Percentiles rank a stretch among this genome's conserved stretches.
Evolutionary conservation across 2,329 filamentous ascomycete species (phyloP).

Genomic region (Cadophora sp.): DNA sequence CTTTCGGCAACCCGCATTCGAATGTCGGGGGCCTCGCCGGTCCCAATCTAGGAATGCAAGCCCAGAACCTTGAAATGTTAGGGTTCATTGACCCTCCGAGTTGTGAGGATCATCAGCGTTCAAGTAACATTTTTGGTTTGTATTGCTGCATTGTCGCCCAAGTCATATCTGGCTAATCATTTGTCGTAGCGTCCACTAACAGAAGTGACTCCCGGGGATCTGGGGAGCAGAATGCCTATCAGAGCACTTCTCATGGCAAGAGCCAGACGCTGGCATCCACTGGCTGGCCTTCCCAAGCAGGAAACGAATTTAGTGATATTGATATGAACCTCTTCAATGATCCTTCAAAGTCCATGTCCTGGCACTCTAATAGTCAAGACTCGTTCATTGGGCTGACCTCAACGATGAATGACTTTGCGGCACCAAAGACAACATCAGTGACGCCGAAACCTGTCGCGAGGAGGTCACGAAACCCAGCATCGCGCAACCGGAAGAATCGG

Average conservation of each 20-base stretch:
- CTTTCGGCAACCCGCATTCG: slow-evolving; percentile 10
- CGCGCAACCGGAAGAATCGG: neutral
- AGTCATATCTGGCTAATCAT: neutral
- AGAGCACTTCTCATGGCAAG: neutral
- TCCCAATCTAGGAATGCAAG: neutral
- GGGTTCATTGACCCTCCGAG: too few species aligned
- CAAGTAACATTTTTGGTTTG: neutral
- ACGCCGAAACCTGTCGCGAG: neutral
- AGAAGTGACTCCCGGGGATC: too few species aligned
- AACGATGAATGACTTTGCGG: neutral
- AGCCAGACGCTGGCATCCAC: neutral
- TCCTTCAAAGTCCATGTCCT: neutral
- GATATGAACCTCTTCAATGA: neutral
- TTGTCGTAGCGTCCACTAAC: neutral
- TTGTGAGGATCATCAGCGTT: neutral
- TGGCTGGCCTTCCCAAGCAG: neutral
- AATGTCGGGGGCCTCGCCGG: slow-evolving; percentile 8
- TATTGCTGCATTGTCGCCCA: neutral
- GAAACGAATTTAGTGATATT: too few species aligned
- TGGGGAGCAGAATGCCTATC: neutral
- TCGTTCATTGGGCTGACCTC: neutral
- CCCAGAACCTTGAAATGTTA: slow-evolving; percentile 2
- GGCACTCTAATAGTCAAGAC: neutral
- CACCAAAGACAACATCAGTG: neutral
- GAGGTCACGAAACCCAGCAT: neutral